Evolutionary conservation across 495 filamentous ascomycete genomes (phyloP).

Genomic region (Penicillium bovifimosum): DNA sequence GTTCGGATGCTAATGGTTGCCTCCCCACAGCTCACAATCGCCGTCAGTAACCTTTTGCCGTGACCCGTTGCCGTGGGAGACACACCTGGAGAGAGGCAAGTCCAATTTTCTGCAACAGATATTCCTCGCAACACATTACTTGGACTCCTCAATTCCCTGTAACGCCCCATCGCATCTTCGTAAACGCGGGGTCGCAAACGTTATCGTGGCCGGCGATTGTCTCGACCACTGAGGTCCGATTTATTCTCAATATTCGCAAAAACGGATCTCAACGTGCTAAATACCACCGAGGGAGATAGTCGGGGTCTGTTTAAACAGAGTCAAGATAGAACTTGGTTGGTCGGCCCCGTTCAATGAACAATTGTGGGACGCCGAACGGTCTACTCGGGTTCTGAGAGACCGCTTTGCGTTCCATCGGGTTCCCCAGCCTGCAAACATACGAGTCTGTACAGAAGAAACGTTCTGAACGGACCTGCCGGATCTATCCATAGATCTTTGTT

Average conservation of each 20-base stretch:
- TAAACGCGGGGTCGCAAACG: slow-evolving; percentile 7
- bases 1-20: slow-evolving; percentile 14
- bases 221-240: neutral
- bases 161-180: neutral
- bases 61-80: slow-evolving; percentile 8
- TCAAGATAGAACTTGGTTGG: slow-evolving; percentile 7
- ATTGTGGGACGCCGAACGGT: slow-evolving; percentile 50
- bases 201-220: neutral
- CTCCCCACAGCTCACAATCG: slow-evolving; percentile 10
- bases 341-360: slow-evolving; percentile 31
- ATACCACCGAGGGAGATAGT: neutral
- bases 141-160: neutral
- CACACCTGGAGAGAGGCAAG: neutral
- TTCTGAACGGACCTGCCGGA: neutral
- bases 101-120: neutral
- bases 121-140: neutral
- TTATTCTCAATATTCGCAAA: neutral
- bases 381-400: slow-evolving; percentile 46
- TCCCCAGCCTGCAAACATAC: slow-evolving; percentile 37
- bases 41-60: neutral
- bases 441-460: neutral
- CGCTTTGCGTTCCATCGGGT: slow-evolving; percentile 51
- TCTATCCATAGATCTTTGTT: neutral
- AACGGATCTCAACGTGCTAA: neutral
- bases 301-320: neutral